Evolutionary conservation across 345 rosid species (phyloP).

Genomic region (Populus simonii): DNA sequence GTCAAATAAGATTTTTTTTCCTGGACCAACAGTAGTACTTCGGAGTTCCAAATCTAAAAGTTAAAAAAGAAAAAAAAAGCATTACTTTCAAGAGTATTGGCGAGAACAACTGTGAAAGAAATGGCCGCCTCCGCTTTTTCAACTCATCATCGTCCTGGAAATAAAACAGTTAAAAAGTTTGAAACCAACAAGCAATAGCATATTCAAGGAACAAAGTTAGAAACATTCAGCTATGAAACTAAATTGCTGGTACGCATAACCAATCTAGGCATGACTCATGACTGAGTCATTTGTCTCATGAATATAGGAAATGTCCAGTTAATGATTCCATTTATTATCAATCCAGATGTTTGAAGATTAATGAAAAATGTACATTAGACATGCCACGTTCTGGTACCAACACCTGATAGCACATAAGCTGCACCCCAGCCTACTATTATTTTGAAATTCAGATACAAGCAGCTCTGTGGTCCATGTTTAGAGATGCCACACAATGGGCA

Average conservation of each 20-base stretch:
- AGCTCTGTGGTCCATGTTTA: background rate
- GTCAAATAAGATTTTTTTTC: background rate
- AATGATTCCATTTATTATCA: background rate
- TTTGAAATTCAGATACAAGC: background rate
- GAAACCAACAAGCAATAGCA: background rate
- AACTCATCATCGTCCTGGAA: constrained; percentile 61
- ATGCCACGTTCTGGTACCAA: background rate
- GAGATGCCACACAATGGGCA: background rate
- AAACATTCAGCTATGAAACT: background rate
- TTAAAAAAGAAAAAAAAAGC: background rate
- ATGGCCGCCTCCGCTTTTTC: constrained; percentile 66
- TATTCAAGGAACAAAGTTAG: background rate
- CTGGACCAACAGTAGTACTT: background rate
- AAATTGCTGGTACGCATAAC: background rate
- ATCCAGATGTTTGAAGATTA: background rate
- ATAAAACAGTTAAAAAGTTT: constrained; percentile 1
- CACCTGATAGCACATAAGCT: background rate
- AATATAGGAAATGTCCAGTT: background rate
- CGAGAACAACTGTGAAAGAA: constrained; percentile 72
- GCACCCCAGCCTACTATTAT: background rate
- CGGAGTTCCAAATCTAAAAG: background rate
- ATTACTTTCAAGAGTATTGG: constrained; percentile 87
- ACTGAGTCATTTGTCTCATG: background rate
- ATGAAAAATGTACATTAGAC: background rate
- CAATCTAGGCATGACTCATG: background rate